Base-by-base conservation (phyloP, 2,329 filamentous ascomycete species). In the Fusarium keratoplasticum region DNA sequence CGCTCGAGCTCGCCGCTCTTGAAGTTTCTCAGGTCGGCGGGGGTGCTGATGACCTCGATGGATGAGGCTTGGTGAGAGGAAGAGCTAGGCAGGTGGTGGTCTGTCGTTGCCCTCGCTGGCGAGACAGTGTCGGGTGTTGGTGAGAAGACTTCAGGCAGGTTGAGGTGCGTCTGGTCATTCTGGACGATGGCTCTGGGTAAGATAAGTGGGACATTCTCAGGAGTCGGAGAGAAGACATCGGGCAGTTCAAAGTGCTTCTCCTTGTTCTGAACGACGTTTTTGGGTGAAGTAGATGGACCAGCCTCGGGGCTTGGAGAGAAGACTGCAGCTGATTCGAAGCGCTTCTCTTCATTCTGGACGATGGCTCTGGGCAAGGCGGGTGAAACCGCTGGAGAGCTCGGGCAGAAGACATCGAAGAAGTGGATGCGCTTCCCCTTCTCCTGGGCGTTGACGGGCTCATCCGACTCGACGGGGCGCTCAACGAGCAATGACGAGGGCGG, bases 401-500 rank as follows among this genome's bases (percentile, higher is more conserved):
- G 47, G 25, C 22, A 52, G 18, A 52, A 52, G 47, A 52, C 27
- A n/a, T 52, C 47, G 25, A 25, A 25, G 16, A 52, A 52, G 16
- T 29, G 25, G 10, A 52, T 5, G 25, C 27, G 27, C 27, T 54
- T 54, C 50, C 29, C 18, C 27, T 54, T 20, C 27, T 54, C 27
- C 27, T 9, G 18, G 11, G 27, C 27, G 27, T 54, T 27, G 27
- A 10, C 6, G 50, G 50, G 50, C 50, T 29, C 44, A 18, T 50
- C 44, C 0, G 25, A 8, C 44, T 54, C 50, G 50, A 54, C 18
- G 2, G 38, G 44, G 38, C 55, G 70, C 65, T 77, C 70, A 18
- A 74, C 47, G 18, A 72, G 66, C n/a, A 76, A 72, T 29, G 68
- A 70, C 8, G 61, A 61, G 6, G 76, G 74, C n/a, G 76, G 72